A percentile compares a stretch with the other conserved stretches of the same genome.
Conservation (phyloP, 495 filamentous ascomycete species). For the Tuber borchii region DNA sequence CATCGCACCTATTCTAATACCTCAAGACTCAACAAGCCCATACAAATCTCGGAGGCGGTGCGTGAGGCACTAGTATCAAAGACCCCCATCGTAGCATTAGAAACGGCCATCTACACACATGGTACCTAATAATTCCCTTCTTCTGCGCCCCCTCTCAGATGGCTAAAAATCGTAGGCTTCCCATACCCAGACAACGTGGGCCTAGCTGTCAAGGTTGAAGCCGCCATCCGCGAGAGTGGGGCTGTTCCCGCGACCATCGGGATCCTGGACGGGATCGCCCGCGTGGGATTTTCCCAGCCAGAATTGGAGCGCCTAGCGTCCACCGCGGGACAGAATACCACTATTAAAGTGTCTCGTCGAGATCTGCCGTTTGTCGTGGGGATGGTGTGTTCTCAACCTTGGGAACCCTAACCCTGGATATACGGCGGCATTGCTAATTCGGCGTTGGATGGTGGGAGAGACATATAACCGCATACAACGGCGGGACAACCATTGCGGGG, state of each 20-base stretch:
- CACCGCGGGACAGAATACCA: slow-evolving; percentile 57
- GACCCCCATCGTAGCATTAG: slow-evolving; percentile 80
- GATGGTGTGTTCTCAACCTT: slow-evolving; percentile 51
- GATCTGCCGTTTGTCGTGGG: slow-evolving; percentile 78
- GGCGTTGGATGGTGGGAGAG: slow-evolving; percentile 57
- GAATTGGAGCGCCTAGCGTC: slow-evolving; percentile 66
- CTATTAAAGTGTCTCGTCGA: slow-evolving; percentile 75
- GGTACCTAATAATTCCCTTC: slow-evolving; percentile 46
- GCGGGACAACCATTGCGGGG: slow-evolving; percentile 85
- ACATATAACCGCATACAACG: slow-evolving; percentile 53
- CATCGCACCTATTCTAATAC: slow-evolving; percentile 9
- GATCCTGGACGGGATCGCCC: slow-evolving; percentile 70
- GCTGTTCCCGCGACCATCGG: slow-evolving; percentile 90
- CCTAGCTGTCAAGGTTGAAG: slow-evolving; percentile 65
- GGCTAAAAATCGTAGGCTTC: slow-evolving; percentile 56
- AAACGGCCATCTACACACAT: slow-evolving; percentile 83
- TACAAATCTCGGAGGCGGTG: slow-evolving; percentile 77
- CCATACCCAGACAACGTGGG: slow-evolving; percentile 73
- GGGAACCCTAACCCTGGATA: not conserved
- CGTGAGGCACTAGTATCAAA: slow-evolving; percentile 62
- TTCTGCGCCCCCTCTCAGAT: slow-evolving; percentile 15
- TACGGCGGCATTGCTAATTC: slow-evolving; percentile 17
- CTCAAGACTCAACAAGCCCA: slow-evolving; percentile 50
- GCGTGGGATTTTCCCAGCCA: slow-evolving; percentile 52
- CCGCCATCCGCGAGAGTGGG: slow-evolving; percentile 67